Evolutionary conservation across 345 rosid species (phyloP).

Genomic region (Aquilaria malaccensis): DNA sequence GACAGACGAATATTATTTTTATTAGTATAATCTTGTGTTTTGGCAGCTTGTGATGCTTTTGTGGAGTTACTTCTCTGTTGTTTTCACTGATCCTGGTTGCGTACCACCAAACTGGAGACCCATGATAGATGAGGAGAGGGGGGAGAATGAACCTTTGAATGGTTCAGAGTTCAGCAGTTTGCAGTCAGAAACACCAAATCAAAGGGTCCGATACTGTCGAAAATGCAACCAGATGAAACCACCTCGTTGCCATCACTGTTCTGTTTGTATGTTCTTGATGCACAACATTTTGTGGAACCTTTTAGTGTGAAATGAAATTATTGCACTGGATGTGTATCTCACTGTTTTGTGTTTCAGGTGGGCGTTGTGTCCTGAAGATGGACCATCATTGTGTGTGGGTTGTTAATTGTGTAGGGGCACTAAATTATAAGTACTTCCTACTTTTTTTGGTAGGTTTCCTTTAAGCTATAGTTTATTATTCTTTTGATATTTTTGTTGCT

Average conservation of each 20-base stretch:
- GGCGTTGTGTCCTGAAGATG: slow-evolving; percentile 90
- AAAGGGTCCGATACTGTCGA: slow-evolving; percentile 69
- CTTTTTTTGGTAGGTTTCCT: slow-evolving; percentile 77
- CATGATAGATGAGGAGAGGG: slow-evolving; percentile 67
- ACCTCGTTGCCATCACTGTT: slow-evolving; percentile 94
- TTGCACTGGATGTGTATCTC: slow-evolving; percentile 5
- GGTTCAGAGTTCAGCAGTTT: slow-evolving; percentile 46
- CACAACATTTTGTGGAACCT: neutral
- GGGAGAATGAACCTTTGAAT: slow-evolving; percentile 70
- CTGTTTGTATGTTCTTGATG: slow-evolving; percentile 68
- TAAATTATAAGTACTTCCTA: slow-evolving; percentile 89
- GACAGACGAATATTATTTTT: slow-evolving; percentile 3
- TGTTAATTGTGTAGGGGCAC: slow-evolving; percentile 96
- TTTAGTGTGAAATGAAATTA: neutral
- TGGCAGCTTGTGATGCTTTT: slow-evolving; percentile 84
- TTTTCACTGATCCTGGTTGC: slow-evolving; percentile 85
- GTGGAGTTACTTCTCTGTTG: slow-evolving; percentile 97
- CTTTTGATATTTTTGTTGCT: neutral
- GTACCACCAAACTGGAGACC: slow-evolving; percentile 94
- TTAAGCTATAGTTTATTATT: neutral
- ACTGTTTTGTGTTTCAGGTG: slow-evolving; percentile 52
- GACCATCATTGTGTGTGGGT: slow-evolving; percentile 99
- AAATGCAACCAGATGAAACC: slow-evolving; percentile 91
- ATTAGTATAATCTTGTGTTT: slow-evolving; percentile 13
- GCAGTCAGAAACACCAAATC: slow-evolving; percentile 53